A percentile compares a stretch with the other conserved stretches of the same genome.
Conservation (phyloP, 2,329 filamentous ascomycete species). For the Cytospora chrysosperma region DNA sequence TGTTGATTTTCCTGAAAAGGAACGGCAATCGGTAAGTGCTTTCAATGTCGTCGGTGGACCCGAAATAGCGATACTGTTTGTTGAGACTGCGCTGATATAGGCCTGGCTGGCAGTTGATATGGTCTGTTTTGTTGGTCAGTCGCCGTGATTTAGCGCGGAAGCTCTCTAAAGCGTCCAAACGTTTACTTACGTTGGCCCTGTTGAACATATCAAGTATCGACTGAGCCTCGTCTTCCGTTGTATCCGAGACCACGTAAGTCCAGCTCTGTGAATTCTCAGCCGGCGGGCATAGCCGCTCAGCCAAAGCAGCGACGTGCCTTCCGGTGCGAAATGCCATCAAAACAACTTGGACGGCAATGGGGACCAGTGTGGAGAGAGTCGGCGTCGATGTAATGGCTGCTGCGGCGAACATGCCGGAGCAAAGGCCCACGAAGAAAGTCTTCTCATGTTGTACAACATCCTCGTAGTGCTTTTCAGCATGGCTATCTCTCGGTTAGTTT, state of each 20-base stretch:
- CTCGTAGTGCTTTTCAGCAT: conserved; percentile 54
- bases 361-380: conserved; percentile 60
- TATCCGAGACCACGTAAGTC: conserved; percentile 64
- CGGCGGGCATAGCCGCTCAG: conserved; percentile 44
- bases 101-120: conserved; percentile 45
- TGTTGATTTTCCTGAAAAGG: conserved; percentile 43
- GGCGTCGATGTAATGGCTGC: conserved; percentile 63
- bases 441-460: conserved; percentile 50
- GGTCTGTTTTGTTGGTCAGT: conserved; percentile 31
- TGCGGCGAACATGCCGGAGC: conserved; percentile 70
- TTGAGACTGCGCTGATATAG: conserved; percentile 54
- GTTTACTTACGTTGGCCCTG: conserved; percentile 45
- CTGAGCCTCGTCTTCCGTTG: conserved; percentile 51
- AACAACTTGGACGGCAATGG: conserved; percentile 62
- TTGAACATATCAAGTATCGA: conserved; percentile 58
- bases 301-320: conserved; percentile 51
- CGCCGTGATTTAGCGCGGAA: too few species aligned
- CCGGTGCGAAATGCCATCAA: conserved; percentile 67
- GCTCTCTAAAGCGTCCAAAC: too few species aligned
- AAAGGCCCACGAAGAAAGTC: conserved; percentile 61
- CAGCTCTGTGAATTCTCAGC: conserved; percentile 56
- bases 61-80: conserved; percentile 51
- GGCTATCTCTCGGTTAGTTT: conserved; percentile 35
- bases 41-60: conserved; percentile 52
- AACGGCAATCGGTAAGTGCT: conserved; percentile 40